These are phyloP conservation scores for Yarrowia phangngaensis DNA, from an alignment of 805 yeast species.

Conservation along the genomic window DNA sequence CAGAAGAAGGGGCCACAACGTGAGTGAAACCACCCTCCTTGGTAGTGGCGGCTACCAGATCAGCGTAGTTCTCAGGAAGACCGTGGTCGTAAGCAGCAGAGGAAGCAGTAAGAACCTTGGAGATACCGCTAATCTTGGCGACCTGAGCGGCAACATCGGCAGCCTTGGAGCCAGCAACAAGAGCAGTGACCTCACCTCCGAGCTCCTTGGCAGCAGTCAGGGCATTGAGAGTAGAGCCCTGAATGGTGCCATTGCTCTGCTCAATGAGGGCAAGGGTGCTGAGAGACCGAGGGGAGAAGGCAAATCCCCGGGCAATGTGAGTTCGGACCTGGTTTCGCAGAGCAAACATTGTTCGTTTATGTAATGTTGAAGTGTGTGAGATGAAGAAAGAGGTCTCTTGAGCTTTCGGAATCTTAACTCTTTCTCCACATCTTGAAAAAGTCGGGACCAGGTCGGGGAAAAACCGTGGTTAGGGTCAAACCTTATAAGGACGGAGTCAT, in stretches of 20 bases:
- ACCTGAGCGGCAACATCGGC: constrained; percentile 49
- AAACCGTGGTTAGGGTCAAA: background rate
- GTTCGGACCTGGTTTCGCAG: constrained; percentile 24
- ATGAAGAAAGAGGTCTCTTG: background rate
- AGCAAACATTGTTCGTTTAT: constrained; percentile 26
- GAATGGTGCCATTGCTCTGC: constrained; percentile 48
- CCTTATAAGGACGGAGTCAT: background rate
- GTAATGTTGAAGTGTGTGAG: background rate
- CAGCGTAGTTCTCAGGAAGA: constrained; percentile 77
- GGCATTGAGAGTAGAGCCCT: constrained; percentile 68
- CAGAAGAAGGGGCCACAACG: constrained; percentile 75
- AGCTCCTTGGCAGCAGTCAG: constrained; percentile 68
- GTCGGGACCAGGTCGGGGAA: constrained; percentile 23
- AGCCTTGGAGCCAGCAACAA: constrained; percentile 65
- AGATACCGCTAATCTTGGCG: constrained; percentile 51
- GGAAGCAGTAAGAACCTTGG: constrained; percentile 56
- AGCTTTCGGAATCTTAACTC: constrained; percentile 1
- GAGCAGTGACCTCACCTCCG: constrained; percentile 65
- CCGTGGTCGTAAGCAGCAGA: constrained; percentile 56
- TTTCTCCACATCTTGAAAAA: constrained; percentile 19
- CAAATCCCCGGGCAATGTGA: constrained; percentile 23
- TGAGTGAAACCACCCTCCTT: constrained; percentile 53
- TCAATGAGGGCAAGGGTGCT: constrained; percentile 74
- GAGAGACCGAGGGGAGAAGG: constrained; percentile 15
- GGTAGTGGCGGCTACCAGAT: constrained; percentile 53